Base-by-base conservation (phyloP, 2,329 filamentous ascomycete genomes). In the Camillea tinctor region DNA sequence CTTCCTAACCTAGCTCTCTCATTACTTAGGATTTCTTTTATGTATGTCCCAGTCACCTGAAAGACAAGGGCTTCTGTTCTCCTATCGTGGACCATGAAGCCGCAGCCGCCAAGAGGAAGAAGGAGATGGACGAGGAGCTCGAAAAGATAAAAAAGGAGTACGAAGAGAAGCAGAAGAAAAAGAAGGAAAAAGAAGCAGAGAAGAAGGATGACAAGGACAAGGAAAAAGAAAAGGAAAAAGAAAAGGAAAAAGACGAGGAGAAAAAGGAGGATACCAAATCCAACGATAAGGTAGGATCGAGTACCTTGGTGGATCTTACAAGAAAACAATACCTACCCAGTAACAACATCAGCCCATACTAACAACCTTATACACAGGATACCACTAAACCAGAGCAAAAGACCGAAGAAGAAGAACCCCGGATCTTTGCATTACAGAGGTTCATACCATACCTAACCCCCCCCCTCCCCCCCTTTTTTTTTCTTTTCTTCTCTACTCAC, bases 371-470 rank as follows among this genome's bases (percentile, higher is more conserved):
- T n/a, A n/a, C 13, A 44, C 2, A 68, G 71, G 40, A 67, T 73
- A 36, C 66, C 78, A 21, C 74, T 77, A 40, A 61, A 75, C 40
- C 40, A 26, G 40, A 56, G 8, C 54, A 52, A 48, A 66, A 60
- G 30, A 50, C 52, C 19, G 88, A 91, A 61, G 87, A 91, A 61
- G 87, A 91, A 61, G 88, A 89, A 59, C 89, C 92, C 20, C 86
- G 94, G 50, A 84, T 96, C 2, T 99, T 95, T 76, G 86, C 90
- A 66, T 80, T 97, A 60, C 90, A 94, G 71, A 93, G 88, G 90
- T 94, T 52, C 50, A 52, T 59, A 49, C n/a, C 23, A 20, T 30
- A 11, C 26, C 26, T n/a, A n/a, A n/a, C n/a, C n/a, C n/a, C n/a
- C n/a, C n/a, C n/a, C n/a, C n/a, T n/a, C n/a, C n/a, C n/a, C n/a